phyloP scores from a whole-genome alignment of 768 basidiomycete species.

The Suillus ampliporus region DNA sequence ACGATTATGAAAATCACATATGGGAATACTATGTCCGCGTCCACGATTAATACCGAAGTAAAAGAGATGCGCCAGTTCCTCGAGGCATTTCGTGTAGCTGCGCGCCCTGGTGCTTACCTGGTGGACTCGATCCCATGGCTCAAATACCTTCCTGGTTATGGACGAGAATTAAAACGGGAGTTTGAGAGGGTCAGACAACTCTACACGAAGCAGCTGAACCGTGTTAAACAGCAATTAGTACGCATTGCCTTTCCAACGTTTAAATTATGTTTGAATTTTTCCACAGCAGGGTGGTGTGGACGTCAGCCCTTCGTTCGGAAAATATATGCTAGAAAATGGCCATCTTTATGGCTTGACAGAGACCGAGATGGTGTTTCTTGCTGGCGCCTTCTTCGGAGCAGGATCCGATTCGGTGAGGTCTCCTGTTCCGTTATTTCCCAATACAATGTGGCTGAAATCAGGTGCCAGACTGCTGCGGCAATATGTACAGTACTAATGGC shows the following conservation, averaged over 20 bases:
- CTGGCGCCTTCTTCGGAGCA: conserved; percentile 62
- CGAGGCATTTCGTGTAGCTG: conserved; percentile 24
- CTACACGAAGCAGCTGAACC: conserved; percentile 52
- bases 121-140: conserved; percentile 43
- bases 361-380: conserved; percentile 59
- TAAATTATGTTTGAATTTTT: not conserved
- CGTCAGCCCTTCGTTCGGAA: conserved; percentile 45
- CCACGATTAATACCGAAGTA: conserved; percentile 13
- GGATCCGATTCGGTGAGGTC: conserved; percentile 52
- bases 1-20: conserved; percentile 17
- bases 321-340: conserved; percentile 56
- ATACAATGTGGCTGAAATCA: not conserved
- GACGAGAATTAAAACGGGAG: conserved; percentile 54
- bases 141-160: conserved; percentile 63
- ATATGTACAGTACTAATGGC: conserved; percentile 32
- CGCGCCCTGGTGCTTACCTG: conserved; percentile 36
- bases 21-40: conserved; percentile 14
- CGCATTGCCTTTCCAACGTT: not conserved
- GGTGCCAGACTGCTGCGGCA: conserved; percentile 10
- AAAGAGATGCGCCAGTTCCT: conserved; percentile 24
- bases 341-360: conserved; percentile 51
- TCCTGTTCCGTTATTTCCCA: not conserved
- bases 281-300: conserved; percentile 4
- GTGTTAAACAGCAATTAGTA: conserved; percentile 49
- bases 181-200: conserved; percentile 56